Base-by-base conservation (phyloP, 2,329 filamentous ascomycete genomes). In the Uncinocarpus reesii region DNA sequence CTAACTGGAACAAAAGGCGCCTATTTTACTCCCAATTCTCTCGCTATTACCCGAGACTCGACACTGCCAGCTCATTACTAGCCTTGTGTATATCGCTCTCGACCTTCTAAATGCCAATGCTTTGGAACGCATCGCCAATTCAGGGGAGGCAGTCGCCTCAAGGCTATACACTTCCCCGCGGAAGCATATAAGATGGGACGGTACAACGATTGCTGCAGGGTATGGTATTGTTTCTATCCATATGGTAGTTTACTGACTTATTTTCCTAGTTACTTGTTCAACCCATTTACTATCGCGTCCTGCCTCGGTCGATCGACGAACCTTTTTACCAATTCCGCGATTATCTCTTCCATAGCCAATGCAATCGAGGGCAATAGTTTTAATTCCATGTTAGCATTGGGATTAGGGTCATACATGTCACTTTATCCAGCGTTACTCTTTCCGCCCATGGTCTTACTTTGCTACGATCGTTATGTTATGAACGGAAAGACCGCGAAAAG, bases 391-490 rank as follows among this genome's bases (percentile, higher is more conserved):
- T 77, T 96, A 24, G 84, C 89, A 40, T 71, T 96, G 38, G 83
- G 88, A 28, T 81, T 95, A 59, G 89, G 90, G 15, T 81, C 86
- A 11, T 96, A 96, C 67, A 74, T 95, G 11, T 92, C 89, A 15
- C 82, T 98, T 69, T 95, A 95, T 60, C 92, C 92, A 1, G 72
- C 87, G 6, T 78, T 98, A 1, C 78, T 98, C 1, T 80, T 95
- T 23, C 84, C 87, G 29, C 88, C 92, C 0, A 72, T 95, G 2
- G 69, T 86, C 5, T 72, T 95, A 6, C 77, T 96, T 40, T 83
- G 84, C 62, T 90, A 86, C 59, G 87, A 94, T 63, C 75, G 77
- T 20, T 75, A 73, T 52, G 60, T 63, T 28, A 57, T 63, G 36
- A 57, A 58, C 48, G 64, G 60, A 16, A 65, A 57, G 5, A 55